A percentile compares a stretch with the other conserved stretches of the same genome.
Evolutionary conservation across 2,329 filamentous ascomycete species (phyloP).

Genomic region (Cladophialophora exuberans): DNA sequence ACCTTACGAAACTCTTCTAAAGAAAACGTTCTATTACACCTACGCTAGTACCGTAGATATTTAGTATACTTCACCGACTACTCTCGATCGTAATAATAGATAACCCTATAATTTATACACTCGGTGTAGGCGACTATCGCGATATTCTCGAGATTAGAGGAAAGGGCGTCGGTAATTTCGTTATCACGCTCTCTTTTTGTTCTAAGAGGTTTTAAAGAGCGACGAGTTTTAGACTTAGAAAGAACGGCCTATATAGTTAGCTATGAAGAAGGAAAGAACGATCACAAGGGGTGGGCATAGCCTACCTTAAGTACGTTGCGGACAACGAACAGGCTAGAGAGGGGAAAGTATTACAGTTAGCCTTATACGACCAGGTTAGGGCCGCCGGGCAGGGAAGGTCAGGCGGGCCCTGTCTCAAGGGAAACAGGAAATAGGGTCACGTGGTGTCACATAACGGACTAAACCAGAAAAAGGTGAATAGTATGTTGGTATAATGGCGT

Average conservation of each 20-base stretch:
- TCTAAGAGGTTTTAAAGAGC: neutral
- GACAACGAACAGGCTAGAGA: neutral
- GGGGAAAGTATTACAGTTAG: conserved; percentile 1
- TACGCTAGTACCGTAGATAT: neutral
- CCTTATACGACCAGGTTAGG: too few species aligned
- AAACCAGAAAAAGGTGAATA: too few species aligned
- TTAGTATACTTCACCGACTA: neutral
- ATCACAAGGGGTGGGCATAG: neutral
- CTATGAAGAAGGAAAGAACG: neutral
- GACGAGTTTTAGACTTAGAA: neutral
- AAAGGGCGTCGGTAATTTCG: neutral
- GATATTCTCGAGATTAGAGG: neutral
- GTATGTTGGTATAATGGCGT: too few species aligned
- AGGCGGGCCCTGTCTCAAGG: too few species aligned
- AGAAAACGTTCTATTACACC: neutral
- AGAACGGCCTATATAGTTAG: neutral
- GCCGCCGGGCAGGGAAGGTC: too few species aligned
- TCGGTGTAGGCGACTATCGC: neutral
- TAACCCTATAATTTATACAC: neutral
- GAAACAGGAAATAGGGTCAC: too few species aligned
- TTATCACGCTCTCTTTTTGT: neutral
- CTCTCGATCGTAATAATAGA: neutral
- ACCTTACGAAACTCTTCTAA: neutral
- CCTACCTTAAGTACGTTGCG: neutral
- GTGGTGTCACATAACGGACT: too few species aligned